phyloP scores from a whole-genome alignment of 345 rosid species.

The Litchi chinensis region DNA sequence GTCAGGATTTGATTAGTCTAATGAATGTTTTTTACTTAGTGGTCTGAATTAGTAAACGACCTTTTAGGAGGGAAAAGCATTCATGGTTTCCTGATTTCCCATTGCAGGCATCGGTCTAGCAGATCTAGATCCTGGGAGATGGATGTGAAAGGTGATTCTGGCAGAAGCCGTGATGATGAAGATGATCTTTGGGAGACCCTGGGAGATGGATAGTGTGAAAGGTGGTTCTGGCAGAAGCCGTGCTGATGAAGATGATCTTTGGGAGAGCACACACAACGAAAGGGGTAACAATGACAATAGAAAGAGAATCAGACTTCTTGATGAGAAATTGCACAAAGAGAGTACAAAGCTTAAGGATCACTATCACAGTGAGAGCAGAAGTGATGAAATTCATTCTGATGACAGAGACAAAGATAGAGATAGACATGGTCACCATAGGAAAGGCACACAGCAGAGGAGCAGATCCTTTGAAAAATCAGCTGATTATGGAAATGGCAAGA shows the following conservation, averaged over 20 bases:
- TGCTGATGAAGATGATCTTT: slow-evolving; percentile 25
- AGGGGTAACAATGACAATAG: slow-evolving; percentile 13
- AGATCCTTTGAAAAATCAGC: slow-evolving; percentile 36
- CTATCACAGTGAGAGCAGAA: slow-evolving; percentile 32
- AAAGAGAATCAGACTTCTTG: slow-evolving; percentile 16
- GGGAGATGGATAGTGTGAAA: slow-evolving; percentile 32
- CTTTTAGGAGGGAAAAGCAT: background rate
- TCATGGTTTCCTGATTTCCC: slow-evolving; percentile 19
- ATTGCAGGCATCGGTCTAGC: slow-evolving; percentile 47
- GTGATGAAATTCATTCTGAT: slow-evolving; percentile 33
- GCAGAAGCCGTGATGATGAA: slow-evolving; percentile 32
- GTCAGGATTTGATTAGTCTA: background rate
- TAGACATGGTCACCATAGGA: slow-evolving; percentile 13
- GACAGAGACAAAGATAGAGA: slow-evolving; percentile 32
- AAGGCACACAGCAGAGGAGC: slow-evolving; percentile 25
- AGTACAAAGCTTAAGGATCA: slow-evolving; percentile 20
- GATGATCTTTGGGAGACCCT: slow-evolving; percentile 31
- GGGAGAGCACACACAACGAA: slow-evolving; percentile 20
- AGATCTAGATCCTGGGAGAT: slow-evolving; percentile 54
- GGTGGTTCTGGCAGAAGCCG: slow-evolving; percentile 34
- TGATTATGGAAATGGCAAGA: slow-evolving; percentile 21
- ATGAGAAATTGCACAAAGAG: slow-evolving; percentile 12
- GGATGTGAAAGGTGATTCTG: slow-evolving; percentile 27
- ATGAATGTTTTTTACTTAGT: background rate
- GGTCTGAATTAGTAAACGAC: background rate